Conservation (phyloP, 768 basidiomycete species). For the Boletales sp. region DNA sequence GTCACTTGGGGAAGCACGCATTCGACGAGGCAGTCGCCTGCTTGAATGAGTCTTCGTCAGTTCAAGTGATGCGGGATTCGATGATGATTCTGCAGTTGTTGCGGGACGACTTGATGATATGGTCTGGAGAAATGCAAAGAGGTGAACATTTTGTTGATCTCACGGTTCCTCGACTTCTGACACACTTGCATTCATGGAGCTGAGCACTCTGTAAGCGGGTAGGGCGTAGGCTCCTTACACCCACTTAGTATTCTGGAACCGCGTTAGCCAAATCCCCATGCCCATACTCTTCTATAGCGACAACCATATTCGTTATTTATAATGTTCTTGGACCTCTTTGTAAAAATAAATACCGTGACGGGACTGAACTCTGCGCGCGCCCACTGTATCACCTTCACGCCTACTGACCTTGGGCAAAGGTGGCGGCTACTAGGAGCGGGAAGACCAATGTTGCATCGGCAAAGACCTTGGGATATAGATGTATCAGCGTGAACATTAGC, state of each 20-base stretch:
- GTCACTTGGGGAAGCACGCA: conserved; percentile 86
- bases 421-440: conserved; percentile 91
- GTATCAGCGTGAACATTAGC: conserved; percentile 5
- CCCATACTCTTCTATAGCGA: not conserved
- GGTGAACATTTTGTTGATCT: conserved; percentile 21
- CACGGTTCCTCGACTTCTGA: conserved; percentile 9
- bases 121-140: conserved; percentile 72
- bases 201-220: conserved; percentile 18
- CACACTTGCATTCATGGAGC: conserved; percentile 15
- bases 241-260: not conserved
- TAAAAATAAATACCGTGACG: not conserved
- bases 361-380: not conserved
- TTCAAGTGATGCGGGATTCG: conserved; percentile 60
- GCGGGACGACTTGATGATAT: conserved; percentile 81
- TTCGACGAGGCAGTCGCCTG: conserved; percentile 86
- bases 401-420: conserved; percentile 61
- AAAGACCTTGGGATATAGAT: conserved; percentile 49
- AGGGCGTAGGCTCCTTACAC: not conserved
- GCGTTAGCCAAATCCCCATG: not conserved
- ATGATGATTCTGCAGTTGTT: conserved; percentile 81
- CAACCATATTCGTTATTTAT: conserved; percentile 13
- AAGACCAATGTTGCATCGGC: conserved; percentile 98
- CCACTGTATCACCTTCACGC: not conserved
- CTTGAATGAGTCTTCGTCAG: conserved; percentile 41
- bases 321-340: not conserved